Evolutionary conservation across 1,284 basidiomycete genomes (phyloP).

Genomic region (Porogramme epimiltina): DNA sequence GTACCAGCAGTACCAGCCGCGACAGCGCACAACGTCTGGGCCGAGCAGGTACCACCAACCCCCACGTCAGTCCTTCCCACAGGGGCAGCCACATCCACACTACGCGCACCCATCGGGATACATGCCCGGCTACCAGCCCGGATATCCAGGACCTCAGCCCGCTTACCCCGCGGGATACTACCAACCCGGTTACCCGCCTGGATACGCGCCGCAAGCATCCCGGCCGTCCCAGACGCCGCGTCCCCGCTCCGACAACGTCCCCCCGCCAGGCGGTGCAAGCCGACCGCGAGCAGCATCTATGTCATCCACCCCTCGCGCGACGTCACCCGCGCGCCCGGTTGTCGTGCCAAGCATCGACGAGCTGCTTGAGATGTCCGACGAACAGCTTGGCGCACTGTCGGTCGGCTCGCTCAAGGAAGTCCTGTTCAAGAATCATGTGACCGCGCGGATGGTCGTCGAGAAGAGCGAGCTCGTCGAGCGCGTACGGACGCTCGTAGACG

Average conservation of each 20-base stretch:
- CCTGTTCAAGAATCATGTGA: constrained; percentile 75
- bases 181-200: constrained; percentile 6
- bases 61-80: neutral
- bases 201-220: neutral
- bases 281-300: constrained; percentile 40
- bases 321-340: constrained; percentile 28
- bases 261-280: constrained; percentile 22
- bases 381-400: constrained; percentile 58
- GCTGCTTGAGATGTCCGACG: constrained; percentile 61
- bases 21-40: constrained; percentile 31
- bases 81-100: constrained; percentile 8
- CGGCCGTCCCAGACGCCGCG: neutral
- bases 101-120: constrained; percentile 17
- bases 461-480: constrained; percentile 77
- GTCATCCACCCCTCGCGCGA: constrained; percentile 25
- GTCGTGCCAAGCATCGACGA: constrained; percentile 58
- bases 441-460: constrained; percentile 60
- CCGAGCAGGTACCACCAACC: constrained; percentile 30
- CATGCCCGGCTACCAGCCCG: constrained; percentile 9
- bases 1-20: constrained; percentile 26
- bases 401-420: constrained; percentile 73
- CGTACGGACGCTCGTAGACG: constrained; percentile 63
- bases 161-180: neutral
- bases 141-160: constrained; percentile 10
- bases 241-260: constrained; percentile 18